Conservation (phyloP, 495 filamentous ascomycete genomes). For the Lindgomyces ingoldianus region DNA sequence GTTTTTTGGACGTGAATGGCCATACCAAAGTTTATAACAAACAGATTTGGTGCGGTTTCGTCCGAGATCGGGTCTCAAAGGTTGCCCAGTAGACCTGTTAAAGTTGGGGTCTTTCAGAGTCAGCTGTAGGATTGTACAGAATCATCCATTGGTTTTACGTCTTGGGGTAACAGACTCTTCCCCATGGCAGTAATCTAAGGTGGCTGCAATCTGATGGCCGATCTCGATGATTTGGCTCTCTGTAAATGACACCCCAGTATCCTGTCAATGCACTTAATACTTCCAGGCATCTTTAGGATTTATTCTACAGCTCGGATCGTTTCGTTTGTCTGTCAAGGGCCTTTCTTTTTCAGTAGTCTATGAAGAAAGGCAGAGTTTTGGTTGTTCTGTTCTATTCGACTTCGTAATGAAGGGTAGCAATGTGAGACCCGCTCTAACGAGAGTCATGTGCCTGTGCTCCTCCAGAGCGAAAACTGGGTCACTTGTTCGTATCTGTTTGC, state of each 20-base stretch:
- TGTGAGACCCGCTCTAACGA: conserved; percentile 1
- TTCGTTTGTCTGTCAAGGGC: conserved; percentile 1
- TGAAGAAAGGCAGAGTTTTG: conserved; percentile 15
- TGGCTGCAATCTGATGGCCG: conserved; percentile 9
- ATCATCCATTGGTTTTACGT: conserved; percentile 20
- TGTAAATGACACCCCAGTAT: conserved; percentile 2
- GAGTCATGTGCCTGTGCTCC: conserved; percentile 11
- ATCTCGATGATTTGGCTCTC: conserved; percentile 17
- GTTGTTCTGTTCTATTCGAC: conserved; percentile 9
- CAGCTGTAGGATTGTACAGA: background rate
- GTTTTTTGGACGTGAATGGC: conserved; percentile 3
- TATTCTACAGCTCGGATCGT: conserved; percentile 8
- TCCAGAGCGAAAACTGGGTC: background rate
- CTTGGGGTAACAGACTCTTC: conserved; percentile 10
- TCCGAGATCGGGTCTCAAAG: conserved; percentile 12
- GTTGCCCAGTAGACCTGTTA: conserved; percentile 1
- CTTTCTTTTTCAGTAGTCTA: conserved; percentile 18
- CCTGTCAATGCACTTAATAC: background rate
- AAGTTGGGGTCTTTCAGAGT: background rate
- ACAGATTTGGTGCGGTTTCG: background rate
- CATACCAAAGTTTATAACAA: conserved; percentile 16
- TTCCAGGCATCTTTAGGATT: background rate
- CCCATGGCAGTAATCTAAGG: conserved; percentile 14
- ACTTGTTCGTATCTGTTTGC: conserved; percentile 13
- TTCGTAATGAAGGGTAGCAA: conserved; percentile 7